Percentiles rank a stretch among this genome's conserved stretches.
phyloP scores from a whole-genome alignment of 768 basidiomycete species.

The Tylopilus subfusipes region DNA sequence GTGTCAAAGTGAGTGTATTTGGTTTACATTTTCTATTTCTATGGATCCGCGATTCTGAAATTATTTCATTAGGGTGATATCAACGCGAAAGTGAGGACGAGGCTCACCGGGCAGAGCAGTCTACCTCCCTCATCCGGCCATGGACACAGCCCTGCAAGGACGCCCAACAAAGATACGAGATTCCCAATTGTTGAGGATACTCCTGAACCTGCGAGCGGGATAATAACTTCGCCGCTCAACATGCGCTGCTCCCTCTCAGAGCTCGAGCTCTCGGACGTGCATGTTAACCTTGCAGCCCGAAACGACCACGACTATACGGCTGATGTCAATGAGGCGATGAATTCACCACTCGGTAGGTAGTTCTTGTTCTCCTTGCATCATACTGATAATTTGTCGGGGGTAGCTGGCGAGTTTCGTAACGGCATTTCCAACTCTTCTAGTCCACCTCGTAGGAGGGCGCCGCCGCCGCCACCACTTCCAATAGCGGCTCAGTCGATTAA shows the following conservation, averaged over 20 bases:
- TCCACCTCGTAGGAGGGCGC: background rate
- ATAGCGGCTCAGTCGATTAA: background rate
- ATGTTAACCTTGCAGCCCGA: background rate
- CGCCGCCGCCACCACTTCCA: background rate
- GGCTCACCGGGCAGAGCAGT: background rate
- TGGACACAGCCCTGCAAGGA: background rate
- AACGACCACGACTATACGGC: background rate
- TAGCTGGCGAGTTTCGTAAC: background rate
- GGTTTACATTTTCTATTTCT: no score
- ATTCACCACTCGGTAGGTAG: conserved; percentile 3
- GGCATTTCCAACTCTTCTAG: background rate
- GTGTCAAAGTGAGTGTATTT: conserved; percentile 3
- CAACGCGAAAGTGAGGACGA: background rate
- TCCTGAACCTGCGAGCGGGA: background rate
- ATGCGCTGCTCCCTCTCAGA: background rate
- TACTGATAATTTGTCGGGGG: conserved; percentile 2
- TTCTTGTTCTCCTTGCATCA: background rate
- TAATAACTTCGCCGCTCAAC: background rate
- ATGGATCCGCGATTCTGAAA: background rate
- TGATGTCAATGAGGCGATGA: background rate
- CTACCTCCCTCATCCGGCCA: background rate
- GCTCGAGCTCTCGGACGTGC: background rate
- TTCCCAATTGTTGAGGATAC: background rate
- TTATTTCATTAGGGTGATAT: conserved; percentile 4
- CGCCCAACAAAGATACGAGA: background rate